Conservation (phyloP, 352 stramenopile species). For the Globisporangium barbulae region DNA sequence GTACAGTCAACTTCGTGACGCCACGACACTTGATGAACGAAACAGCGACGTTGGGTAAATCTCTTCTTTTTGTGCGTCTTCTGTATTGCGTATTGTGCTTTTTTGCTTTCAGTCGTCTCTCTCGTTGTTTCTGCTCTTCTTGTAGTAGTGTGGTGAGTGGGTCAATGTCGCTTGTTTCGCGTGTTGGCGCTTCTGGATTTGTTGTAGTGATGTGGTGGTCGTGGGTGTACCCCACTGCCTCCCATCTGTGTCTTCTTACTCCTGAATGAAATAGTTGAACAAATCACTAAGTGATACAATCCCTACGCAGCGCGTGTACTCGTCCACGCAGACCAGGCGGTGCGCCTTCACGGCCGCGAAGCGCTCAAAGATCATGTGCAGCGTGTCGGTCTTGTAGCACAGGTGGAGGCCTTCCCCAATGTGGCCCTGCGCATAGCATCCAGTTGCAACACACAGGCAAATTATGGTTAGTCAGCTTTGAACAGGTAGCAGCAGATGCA, state of each 20-base stretch:
- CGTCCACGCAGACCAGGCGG: constrained; percentile 83
- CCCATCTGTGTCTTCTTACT: constrained; percentile 23
- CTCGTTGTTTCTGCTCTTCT: constrained; percentile 2
- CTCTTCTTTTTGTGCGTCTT: constrained; percentile 7
- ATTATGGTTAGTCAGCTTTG: neutral
- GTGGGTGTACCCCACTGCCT: neutral
- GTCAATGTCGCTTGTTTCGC: neutral
- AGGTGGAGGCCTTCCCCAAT: constrained; percentile 77
- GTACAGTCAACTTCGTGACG: neutral
- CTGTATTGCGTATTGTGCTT: constrained; percentile 15
- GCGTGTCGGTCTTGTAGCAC: constrained; percentile 87
- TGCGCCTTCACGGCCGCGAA: constrained; percentile 86
- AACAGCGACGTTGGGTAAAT: neutral
- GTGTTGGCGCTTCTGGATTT: constrained; percentile 1
- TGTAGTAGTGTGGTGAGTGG: neutral
- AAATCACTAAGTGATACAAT: constrained; percentile 86
- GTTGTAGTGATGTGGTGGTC: neutral
- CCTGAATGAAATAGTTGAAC: constrained; percentile 91
- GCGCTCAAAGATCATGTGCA: constrained; percentile 89
- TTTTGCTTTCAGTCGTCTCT: constrained; percentile 1
- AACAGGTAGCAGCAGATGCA: neutral
- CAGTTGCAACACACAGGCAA: neutral
- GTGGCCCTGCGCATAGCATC: constrained; percentile 45
- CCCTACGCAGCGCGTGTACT: constrained; percentile 77
- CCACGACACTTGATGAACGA: neutral